Evolutionary conservation across 2,329 filamentous ascomycete genomes (phyloP), one percentile per base, ranked within the genome.

Genomic region (Colletotrichum musae): DNA sequence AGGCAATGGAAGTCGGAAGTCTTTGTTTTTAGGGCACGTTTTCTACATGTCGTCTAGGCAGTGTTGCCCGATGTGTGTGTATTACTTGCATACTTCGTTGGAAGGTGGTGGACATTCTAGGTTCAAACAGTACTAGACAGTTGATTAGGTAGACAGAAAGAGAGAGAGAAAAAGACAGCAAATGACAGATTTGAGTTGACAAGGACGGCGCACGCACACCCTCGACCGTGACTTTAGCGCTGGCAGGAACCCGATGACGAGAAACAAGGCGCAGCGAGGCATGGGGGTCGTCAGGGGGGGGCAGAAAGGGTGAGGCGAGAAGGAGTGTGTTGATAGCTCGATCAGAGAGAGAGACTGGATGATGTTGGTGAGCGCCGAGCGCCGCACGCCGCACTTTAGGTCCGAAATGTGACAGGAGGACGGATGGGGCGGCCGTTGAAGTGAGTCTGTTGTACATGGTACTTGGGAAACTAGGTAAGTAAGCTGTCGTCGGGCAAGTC

Each of bases 41-140:
- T 41, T 10, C 16, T 9, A 9, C 45, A 26, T 43, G 26, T 13
- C 18, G 9, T 59, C 12, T 28, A 2, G 43, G 10, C 21, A 50
- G 32, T 24, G 50, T 53, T 45, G 32, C 26, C 15, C 21, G 39
- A 36, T 18, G 48, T 54, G 51, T n/a, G 48, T 54, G 51, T n/a
- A n/a, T n/a, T 12, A 24, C 6, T 54, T 63, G 54, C 32, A 50
- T 63, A 63, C 54, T 63, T 47, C 48, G 45, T 63, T 56, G 58
- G 7, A 6, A 36, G 32, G 7, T 60, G 58, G 56, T 58, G 58
- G 58, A 52, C 26, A 24, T 53, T 50, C 50, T 63, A 63, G 59
- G 59, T 47, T 48, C 21, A 63, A 63, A 63, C 59, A 63, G 50
- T 53, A 63, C 59, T 63, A 63, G 59, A 56, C 51, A 56, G 43